phyloP scores from a whole-genome alignment of 2,329 filamentous ascomycete species.

The Microascus cirrosus region DNA sequence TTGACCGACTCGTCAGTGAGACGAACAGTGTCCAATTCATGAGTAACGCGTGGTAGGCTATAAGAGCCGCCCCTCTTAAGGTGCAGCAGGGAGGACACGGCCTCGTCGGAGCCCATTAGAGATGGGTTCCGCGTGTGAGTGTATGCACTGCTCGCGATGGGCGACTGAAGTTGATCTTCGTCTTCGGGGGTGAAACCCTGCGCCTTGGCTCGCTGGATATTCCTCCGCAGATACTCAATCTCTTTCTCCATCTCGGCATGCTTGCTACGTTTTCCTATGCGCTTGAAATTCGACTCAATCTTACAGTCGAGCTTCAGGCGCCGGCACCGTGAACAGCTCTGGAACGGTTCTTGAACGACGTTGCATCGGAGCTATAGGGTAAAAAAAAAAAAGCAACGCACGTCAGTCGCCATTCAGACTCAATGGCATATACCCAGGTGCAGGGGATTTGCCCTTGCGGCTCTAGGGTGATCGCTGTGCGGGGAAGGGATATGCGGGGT shows the following conservation, averaged over 20 bases:
- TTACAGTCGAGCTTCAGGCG: constrained; percentile 74
- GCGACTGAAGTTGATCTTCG: constrained; percentile 33
- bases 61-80: constrained; percentile 56
- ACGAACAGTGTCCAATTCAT: constrained; percentile 52
- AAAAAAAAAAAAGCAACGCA: neutral
- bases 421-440: neutral
- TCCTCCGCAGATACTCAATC: constrained; percentile 57
- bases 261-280: constrained; percentile 69
- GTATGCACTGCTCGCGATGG: constrained; percentile 21
- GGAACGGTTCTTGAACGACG: constrained; percentile 71
- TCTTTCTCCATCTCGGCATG: constrained; percentile 82
- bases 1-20: constrained; percentile 52
- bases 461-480: neutral
- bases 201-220: constrained; percentile 45
- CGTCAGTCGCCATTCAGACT: constrained; percentile 6
- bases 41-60: constrained; percentile 45
- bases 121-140: constrained; percentile 50
- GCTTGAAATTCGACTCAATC: constrained; percentile 82
- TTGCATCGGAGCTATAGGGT: constrained; percentile 62
- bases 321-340: constrained; percentile 64
- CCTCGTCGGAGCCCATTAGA: constrained; percentile 57
- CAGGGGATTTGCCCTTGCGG: neutral
- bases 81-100: constrained; percentile 54
- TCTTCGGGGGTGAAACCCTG: constrained; percentile 46
- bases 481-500: neutral